Evolutionary conservation across 768 basidiomycete genomes (phyloP), one percentile per base, ranked within the genome.

Genomic region (Agaricus subrufescens): DNA sequence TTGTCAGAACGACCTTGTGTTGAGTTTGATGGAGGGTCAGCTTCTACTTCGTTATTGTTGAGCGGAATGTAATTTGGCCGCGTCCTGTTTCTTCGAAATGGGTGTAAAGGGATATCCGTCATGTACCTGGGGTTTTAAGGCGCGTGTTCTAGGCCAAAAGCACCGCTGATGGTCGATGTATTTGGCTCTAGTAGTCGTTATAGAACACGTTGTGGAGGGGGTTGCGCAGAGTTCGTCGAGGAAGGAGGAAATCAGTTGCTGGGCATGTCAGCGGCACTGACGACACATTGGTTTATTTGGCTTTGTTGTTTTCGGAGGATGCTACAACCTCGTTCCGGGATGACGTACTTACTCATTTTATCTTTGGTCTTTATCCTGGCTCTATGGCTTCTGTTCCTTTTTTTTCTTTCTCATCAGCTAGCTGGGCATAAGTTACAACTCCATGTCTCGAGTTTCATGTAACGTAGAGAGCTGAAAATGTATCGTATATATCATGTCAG

Each of bases 71-170:
- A 80, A 52, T 75, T 77, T 58, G 74, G 68, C 68, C 73, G 75
- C 58, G 73, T 62, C 63, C 74, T 77, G 61, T 75, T 75, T 70
- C 76, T 74, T 78, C 80, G 72, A 65, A 87, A 73, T 63, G 76
- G 75, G 63, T 75, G 81, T 53, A 89, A 72, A n/a, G 86, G 86
- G 69, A 88, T 89, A 73, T 87, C 86, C 69, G 85, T 80, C 84
- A 85, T 86, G 62, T 69, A 73, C 48, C 45, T 39, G 39, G 15
- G 38, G 26, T 31, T 40, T 19, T 26, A 26, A 45, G 9, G 46
- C 44, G 31, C 44, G 38, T 25, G 42, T 15, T 43, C 45, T 27
- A 15, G 60, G 25, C 15, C 34, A 11, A 34, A n/a, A 42, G 34
- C 26, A 26, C n/a, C 12, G 27, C 42, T 39, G 6, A 9, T 46